Base-by-base conservation (phyloP, 495 filamentous ascomycete genomes). In the Penicillium nucicola region DNA sequence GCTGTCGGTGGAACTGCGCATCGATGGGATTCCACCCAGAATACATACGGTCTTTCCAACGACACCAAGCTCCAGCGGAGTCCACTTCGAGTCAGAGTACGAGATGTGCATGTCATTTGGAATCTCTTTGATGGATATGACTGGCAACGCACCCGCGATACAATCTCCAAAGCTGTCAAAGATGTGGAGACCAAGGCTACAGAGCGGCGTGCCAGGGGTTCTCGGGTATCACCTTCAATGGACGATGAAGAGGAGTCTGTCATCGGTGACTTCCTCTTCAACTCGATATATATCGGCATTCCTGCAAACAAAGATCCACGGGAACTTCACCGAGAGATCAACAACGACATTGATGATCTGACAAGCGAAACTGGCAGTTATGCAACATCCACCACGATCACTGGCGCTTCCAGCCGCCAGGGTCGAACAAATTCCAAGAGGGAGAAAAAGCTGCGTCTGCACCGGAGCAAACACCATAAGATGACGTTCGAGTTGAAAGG, bases 81-180 rank as follows among this genome's bases (percentile, higher is more conserved):
- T 54, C 92, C 93, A 12, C 73, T 97, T 18, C 82, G 83, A 50
- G 74, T 97, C 8, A 80, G 82, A 28, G 77, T 97, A 13, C 83
- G 89, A 4, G 90, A 96, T 65, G 84, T 95, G 12, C 89, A 97
- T 64, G 73, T 96, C 39, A 95, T 97, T 53, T 99, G 95, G 95
- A 96, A 99, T 64, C 74, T 99, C 2, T 96, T 90, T 64, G 95
- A 99, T 70, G 95, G 95, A 5, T 99, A 95, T 62, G 95, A 99
- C 67, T 99, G 95, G 95, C 83, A 84, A 56, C 75, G 81, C 23
- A 97, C 93, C 0, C 74, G 92, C 40, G 90, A 96, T 50, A 84
- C 84, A 4, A 95, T 96, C 57, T 82, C 84, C 19, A 85, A 90
- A 58, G 91, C 88, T 12, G 90, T 97, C 5, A 80, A 91, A 50